Evolutionary conservation across 805 yeast species (phyloP), one percentile per base, ranked within the genome.

Genomic region (Kodamaea sagamina): DNA sequence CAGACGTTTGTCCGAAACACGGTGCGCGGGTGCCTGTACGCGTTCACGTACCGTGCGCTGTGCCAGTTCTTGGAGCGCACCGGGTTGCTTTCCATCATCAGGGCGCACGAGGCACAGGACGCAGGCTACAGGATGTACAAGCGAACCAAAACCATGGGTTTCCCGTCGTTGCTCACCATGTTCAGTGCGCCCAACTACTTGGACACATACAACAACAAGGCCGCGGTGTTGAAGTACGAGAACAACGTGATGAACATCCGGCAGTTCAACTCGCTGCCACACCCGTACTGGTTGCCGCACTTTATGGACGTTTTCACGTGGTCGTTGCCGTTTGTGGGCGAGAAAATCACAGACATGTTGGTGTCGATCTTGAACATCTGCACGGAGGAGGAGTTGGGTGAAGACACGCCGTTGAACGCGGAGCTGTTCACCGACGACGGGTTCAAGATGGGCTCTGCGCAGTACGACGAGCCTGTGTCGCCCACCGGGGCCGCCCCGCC

Each of bases 21-120:
- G 26, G 85, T 83, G 47, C 75, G 98, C 50, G 98, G 98, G 5
- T 93, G 98, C 62, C 89, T 97, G 0, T 93, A 82, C 62, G 88
- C 92, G 42, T 92, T 79, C 62, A 82, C 96, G 0, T 93, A 85
- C 62, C 77, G 75, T 54, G 96, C 97, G 0, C 78, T 84, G 2
- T 84, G 93, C 55, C 78, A 78, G 35, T 92, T 92, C 55, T 70
- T 92, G 54, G 84, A 85, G 52, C 72, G 81, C 41, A 92, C 89
- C 31, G 85, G 87, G 16, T 68, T 92, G 27, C 68, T 92, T 24
- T 84, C 89, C n/a, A 79, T 92, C 26, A 88, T 92, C 36, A 75
- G 99, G 46, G 98, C 97, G 1, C 99, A 92, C 63, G 97, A 92
- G 67, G 97, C 97, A 1, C 99, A 92, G 65, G 97, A 92, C 63